These are phyloP conservation scores for Talaromyces sp. DNA, from an alignment of 2,329 filamentous ascomycete genomes.

Conservation along the genomic window DNA sequence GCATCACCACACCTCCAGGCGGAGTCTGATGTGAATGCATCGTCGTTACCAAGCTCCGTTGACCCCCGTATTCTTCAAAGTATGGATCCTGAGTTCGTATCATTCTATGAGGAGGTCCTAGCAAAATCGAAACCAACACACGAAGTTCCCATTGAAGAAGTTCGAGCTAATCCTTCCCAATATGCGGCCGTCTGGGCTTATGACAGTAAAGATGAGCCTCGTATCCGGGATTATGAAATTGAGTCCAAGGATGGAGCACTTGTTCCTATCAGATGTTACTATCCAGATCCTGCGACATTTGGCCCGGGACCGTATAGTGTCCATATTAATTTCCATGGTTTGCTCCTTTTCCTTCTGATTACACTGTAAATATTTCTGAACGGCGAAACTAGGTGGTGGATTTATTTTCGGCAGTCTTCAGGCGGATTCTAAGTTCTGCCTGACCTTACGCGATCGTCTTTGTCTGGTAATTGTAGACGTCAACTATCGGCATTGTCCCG, in stretches of 20 bases:
- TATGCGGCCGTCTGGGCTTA: conserved; percentile 23
- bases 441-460: conserved; percentile 36
- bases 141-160: conserved; percentile 40
- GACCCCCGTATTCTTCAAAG: not conserved
- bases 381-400: conserved; percentile 24
- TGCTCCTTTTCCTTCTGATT: not conserved
- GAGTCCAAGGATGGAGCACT: not conserved
- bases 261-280: not conserved
- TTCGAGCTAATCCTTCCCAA: conserved; percentile 38
- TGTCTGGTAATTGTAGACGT: conserved; percentile 41
- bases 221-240: not conserved
- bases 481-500: conserved; percentile 41
- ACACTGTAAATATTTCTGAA: not conserved
- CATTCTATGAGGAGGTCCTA: not conserved
- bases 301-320: conserved; percentile 25
- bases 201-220: conserved; percentile 2
- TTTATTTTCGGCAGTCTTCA: conserved; percentile 43
- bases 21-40: not conserved
- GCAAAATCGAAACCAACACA: conserved; percentile 27
- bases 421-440: conserved; percentile 35
- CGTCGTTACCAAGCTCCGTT: not conserved
- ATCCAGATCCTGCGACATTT: conserved; percentile 19
- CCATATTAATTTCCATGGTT: conserved; percentile 4
- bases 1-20: not conserved
- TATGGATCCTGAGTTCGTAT: conserved; percentile 4